A percentile compares a stretch with the other conserved stretches of the same genome.
Evolutionary conservation across 1,284 basidiomycete genomes (phyloP).

Genomic region (Sanghuangporus sanghuang): DNA sequence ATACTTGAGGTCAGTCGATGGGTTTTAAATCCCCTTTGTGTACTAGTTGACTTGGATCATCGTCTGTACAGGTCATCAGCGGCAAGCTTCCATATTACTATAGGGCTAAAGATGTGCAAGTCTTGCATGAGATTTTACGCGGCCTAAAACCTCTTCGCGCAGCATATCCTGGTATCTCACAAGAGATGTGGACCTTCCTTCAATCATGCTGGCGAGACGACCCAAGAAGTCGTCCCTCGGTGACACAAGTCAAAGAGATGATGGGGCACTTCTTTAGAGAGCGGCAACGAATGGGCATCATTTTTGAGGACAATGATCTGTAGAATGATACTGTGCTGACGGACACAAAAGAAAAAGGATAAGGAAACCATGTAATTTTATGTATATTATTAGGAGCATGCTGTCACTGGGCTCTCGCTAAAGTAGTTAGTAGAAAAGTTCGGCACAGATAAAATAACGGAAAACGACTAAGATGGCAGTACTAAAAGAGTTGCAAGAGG

Average conservation of each 20-base stretch:
- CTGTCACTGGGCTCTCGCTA: neutral
- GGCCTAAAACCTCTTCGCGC: slow-evolving; percentile 4
- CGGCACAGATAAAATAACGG: neutral
- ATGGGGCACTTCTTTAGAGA: slow-evolving; percentile 9
- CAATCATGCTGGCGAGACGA: slow-evolving; percentile 14
- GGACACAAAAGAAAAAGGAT: neutral
- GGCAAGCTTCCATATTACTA: slow-evolving; percentile 16
- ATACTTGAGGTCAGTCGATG: slow-evolving; percentile 5
- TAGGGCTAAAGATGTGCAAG: slow-evolving; percentile 16
- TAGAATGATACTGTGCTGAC: neutral
- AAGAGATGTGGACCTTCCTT: slow-evolving; percentile 12
- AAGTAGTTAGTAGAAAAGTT: neutral
- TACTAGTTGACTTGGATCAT: neutral
- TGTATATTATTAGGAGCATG: neutral
- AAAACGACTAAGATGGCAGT: neutral
- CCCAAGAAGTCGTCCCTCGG: slow-evolving; percentile 4
- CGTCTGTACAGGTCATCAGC: slow-evolving; percentile 4
- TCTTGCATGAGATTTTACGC: slow-evolving; percentile 11
- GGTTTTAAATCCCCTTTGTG: neutral
- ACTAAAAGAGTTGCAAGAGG: no score
- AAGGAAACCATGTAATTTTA: neutral
- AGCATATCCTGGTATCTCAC: slow-evolving; percentile 4
- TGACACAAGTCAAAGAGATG: slow-evolving; percentile 4
- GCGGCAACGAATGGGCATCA: slow-evolving; percentile 3
- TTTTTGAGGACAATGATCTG: slow-evolving; percentile 5